These are phyloP conservation scores for Russula lepida DNA, from an alignment of 768 basidiomycete species.

Conservation along the genomic window DNA sequence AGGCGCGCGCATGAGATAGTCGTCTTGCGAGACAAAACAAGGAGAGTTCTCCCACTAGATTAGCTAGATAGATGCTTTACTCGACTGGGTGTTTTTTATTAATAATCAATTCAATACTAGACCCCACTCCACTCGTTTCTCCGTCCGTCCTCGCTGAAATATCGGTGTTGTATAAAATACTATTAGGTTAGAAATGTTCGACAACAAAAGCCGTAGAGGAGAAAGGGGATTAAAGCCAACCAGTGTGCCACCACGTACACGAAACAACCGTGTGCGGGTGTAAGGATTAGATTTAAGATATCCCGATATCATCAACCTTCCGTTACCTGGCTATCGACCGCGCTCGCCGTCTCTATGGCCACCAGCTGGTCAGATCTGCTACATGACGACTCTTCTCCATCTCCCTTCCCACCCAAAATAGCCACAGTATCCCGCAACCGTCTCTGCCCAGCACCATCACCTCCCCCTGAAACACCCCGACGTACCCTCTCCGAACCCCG, in stretches of 20 bases:
- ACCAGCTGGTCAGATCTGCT: conserved; percentile 3
- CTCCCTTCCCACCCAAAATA: not conserved
- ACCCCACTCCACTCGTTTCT: not conserved
- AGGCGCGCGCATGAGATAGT: not conserved
- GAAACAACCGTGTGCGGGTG: not conserved
- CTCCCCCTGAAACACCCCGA: no score
- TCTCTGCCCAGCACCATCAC: not conserved
- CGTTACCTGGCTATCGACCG: conserved; percentile 14
- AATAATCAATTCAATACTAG: not conserved
- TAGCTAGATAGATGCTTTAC: not conserved
- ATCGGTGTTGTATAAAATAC: not conserved
- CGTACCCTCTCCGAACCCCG: not conserved
- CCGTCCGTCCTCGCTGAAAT: not conserved
- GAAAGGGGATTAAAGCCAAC: not conserved
- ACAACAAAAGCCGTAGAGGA: not conserved
- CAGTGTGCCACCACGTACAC: not conserved
- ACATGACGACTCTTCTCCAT: not conserved
- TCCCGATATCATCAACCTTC: not conserved
- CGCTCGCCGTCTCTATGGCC: not conserved
- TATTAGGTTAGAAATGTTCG: not conserved
- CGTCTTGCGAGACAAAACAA: not conserved
- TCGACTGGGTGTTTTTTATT: not conserved
- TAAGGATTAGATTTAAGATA: not conserved
- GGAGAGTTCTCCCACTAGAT: not conserved
- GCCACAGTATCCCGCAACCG: not conserved